Base-by-base conservation (phyloP, 371 early-diverging fungal species). In the Mucor ambiguus region DNA sequence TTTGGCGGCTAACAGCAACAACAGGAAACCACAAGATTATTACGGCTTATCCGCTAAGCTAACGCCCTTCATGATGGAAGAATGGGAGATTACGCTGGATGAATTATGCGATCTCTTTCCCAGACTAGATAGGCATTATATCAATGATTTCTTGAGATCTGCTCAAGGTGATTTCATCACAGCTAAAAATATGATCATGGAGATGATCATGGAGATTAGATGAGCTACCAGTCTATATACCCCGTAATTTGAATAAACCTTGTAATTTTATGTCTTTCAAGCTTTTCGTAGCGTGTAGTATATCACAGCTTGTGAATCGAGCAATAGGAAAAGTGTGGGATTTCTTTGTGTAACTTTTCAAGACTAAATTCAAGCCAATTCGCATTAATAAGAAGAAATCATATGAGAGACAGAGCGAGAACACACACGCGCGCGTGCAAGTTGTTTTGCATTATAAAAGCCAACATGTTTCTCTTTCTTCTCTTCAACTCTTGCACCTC, bases 61-160 rank as follows among this genome's bases (percentile, higher is more conserved):
- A 24, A 54, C 63, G 20, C 61, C 61, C 9, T 61, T 49, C 9
- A 62, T 63, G 63, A 63, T 63, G 38, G 72, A 68, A 30, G 72
- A 72, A 59, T 72, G 72, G 72, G 72, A 72, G 18, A 55, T 44
- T 30, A 37, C 60, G 0, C 32, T 72, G 29, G 72, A 72, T 52
- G 66, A 59, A 20, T 57, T 72, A 9, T 72, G 63, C 43, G 63
- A 63, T 10, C 14, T 65, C 12, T 72, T 68, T 60, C 72, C 72
- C 9, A 30, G 69, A 28, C 28, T 72, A 3, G 69, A 68, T 49
- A 65, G 69, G 3, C 48, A 41, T 33, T 72, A 68, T 33, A 41
- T 72, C 11, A 61, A 72, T 56, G 69, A 72, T 26, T 72, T 72
- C 32, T 33, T 72, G 38, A 62, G 48, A 30, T 72, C 72, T 43